A percentile compares a stretch with the other conserved stretches of the same genome.
phyloP scores from a whole-genome alignment of 306 rosid genomes.

The Mimosa pudica region DNA sequence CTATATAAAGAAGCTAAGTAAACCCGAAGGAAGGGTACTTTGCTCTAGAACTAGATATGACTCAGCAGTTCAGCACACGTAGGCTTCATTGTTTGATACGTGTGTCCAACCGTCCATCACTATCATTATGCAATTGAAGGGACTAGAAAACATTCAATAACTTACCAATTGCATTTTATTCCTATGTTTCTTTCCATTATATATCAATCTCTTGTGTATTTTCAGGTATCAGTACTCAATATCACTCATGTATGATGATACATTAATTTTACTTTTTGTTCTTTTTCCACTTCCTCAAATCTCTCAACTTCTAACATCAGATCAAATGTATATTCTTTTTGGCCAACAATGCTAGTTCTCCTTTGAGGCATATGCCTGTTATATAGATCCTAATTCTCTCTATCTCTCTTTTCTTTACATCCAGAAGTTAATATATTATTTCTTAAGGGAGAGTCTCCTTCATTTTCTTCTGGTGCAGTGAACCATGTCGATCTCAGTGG shows the following conservation, averaged over 20 bases:
- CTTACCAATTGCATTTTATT: background rate
- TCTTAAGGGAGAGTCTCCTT: background rate
- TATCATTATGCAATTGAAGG: background rate
- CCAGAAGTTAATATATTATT: background rate
- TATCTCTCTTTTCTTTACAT: background rate
- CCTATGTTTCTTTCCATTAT: background rate
- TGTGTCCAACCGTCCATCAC: background rate
- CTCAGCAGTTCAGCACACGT: background rate
- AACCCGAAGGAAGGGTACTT: too few species aligned
- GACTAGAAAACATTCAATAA: background rate
- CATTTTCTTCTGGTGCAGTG: background rate
- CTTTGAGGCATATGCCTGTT: background rate
- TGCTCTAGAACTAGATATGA: too few species aligned
- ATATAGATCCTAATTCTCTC: too few species aligned
- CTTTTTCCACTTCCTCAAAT: background rate
- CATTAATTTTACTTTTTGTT: background rate
- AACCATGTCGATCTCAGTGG: conserved; percentile 6
- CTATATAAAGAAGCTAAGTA: too few species aligned
- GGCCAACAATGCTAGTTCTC: background rate
- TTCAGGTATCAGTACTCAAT: background rate
- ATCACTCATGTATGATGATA: background rate
- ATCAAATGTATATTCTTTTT: background rate
- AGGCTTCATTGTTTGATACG: background rate
- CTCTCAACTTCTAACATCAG: background rate
- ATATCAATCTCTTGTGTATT: background rate